A percentile compares a stretch with the other conserved stretches of the same genome.
Evolutionary conservation across 2,329 filamentous ascomycete species (phyloP).

Genomic region (Didymella exigua): DNA sequence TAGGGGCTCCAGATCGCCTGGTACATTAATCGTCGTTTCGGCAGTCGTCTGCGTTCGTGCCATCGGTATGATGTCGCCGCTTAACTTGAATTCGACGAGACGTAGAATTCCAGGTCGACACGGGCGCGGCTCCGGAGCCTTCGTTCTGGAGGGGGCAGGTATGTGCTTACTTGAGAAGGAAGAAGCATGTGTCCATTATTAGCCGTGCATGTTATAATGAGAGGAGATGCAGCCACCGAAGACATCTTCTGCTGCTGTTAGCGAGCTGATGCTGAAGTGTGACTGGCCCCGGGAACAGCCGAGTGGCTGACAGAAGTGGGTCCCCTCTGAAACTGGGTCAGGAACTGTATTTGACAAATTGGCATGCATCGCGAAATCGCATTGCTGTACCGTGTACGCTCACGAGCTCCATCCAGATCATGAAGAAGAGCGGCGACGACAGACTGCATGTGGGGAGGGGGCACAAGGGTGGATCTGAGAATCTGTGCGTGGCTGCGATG

Average conservation of each 20-base stretch:
- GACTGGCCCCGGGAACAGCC: slow-evolving; percentile 10
- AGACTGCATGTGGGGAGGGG: not conserved
- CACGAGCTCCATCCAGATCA: not conserved
- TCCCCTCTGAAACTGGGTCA: slow-evolving; percentile 7
- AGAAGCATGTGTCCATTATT: not conserved
- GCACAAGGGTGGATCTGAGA: not conserved
- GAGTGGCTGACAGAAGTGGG: slow-evolving; percentile 5
- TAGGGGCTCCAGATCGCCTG: slow-evolving; percentile 6
- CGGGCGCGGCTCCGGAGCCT: not conserved
- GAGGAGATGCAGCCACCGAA: not conserved
- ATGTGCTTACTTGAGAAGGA: no score
- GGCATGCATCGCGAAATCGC: not conserved
- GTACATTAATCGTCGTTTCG: not conserved
- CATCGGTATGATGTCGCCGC: slow-evolving; percentile 7
- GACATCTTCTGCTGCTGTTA: not conserved
- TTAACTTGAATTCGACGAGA: not conserved
- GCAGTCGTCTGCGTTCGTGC: slow-evolving; percentile 1
- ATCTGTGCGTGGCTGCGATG: slow-evolving; percentile 3
- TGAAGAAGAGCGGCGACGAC: not conserved
- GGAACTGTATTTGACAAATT: not conserved
- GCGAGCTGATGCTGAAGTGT: slow-evolving; percentile 6
- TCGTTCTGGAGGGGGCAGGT: not conserved
- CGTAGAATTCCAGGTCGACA: not conserved
- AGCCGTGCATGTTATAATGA: not conserved
- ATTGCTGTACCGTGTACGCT: not conserved